Conservation (phyloP, 2,329 filamentous ascomycete genomes). For the Claviceps africana region DNA sequence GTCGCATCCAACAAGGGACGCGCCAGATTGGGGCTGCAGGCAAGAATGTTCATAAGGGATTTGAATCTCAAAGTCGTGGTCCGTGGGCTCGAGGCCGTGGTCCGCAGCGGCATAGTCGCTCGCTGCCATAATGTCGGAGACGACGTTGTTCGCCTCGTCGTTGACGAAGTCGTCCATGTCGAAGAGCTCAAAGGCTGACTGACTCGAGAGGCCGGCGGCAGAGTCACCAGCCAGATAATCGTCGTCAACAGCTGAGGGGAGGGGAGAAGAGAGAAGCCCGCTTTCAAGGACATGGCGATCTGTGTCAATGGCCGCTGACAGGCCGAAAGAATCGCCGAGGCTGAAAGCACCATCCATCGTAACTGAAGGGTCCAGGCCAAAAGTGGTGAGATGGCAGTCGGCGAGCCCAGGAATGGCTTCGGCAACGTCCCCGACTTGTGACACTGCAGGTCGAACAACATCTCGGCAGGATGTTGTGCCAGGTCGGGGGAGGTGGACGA, state of each 20-base stretch:
- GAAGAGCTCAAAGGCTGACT: slow-evolving; percentile 30
- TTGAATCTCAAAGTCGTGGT: slow-evolving; percentile 46
- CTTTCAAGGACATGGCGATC: slow-evolving; percentile 66
- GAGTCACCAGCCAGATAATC: slow-evolving; percentile 52
- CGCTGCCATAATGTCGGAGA: slow-evolving; percentile 34
- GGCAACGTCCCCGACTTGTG: slow-evolving; percentile 69
- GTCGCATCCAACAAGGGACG: slow-evolving; percentile 62
- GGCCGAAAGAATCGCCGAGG: slow-evolving; percentile 54
- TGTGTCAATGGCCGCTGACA: slow-evolving; percentile 55
- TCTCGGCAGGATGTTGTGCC: slow-evolving; percentile 99
- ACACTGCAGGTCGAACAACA: slow-evolving; percentile 99
- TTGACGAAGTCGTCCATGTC: slow-evolving; percentile 42
- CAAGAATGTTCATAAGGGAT: slow-evolving; percentile 50
- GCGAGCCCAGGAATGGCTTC: slow-evolving; percentile 30
- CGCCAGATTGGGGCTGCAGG: slow-evolving; percentile 61
- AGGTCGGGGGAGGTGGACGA: slow-evolving; percentile 53
- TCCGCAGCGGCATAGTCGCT: slow-evolving; percentile 38
- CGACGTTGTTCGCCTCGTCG: slow-evolving; percentile 32
- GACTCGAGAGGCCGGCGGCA: slow-evolving; percentile 30
- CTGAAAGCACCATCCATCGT: slow-evolving; percentile 49
- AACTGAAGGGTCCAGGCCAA: slow-evolving; percentile 38
- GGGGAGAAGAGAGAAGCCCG: slow-evolving; percentile 61
- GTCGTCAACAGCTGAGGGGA: slow-evolving; percentile 50
- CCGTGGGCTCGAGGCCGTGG: slow-evolving; percentile 35
- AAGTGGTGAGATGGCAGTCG: slow-evolving; percentile 23